A percentile compares a stretch with the other conserved stretches of the same genome.
phyloP scores from a whole-genome alignment of 2,329 filamentous ascomycete genomes.

The Rachicladosporium sp. region DNA sequence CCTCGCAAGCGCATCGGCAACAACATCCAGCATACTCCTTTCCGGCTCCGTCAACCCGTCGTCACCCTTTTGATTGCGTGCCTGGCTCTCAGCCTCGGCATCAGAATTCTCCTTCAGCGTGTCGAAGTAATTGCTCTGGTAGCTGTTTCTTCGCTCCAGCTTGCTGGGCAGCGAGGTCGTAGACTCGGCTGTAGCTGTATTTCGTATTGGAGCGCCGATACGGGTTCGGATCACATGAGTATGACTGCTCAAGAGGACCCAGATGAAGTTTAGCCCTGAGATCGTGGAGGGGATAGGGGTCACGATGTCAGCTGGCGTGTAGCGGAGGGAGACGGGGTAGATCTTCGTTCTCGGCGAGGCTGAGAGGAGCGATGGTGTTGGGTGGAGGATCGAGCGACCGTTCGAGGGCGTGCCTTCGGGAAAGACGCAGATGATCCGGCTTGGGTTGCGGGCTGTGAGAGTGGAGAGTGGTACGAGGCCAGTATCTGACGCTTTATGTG shows the following conservation, averaged over 20 bases:
- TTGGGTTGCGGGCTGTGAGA: slow-evolving; percentile 56
- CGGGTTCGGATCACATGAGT: slow-evolving; percentile 85
- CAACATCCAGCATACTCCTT: slow-evolving; percentile 58
- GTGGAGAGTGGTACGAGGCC: slow-evolving; percentile 24
- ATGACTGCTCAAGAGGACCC: slow-evolving; percentile 71
- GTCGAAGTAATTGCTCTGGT: slow-evolving; percentile 36
- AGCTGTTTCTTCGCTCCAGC: slow-evolving; percentile 17
- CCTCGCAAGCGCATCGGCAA: slow-evolving; percentile 77
- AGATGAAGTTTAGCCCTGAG: slow-evolving; percentile 61
- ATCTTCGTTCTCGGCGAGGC: slow-evolving; percentile 58
- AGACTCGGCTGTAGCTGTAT: slow-evolving; percentile 15
- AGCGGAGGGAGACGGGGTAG: slow-evolving; percentile 82
- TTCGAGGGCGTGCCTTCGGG: slow-evolving; percentile 93
- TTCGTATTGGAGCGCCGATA: slow-evolving; percentile 57
- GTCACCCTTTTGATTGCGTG: slow-evolving; percentile 20
- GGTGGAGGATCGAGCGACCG: slow-evolving; percentile 74
- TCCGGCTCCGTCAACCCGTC: slow-evolving; percentile 41
- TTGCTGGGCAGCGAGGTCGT: slow-evolving; percentile 11
- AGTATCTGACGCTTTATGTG: slow-evolving; percentile 14
- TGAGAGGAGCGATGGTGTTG: slow-evolving; percentile 64
- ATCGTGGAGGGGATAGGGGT: slow-evolving; percentile 63
- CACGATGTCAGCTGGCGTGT: slow-evolving; percentile 78
- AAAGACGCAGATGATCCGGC: slow-evolving; percentile 71
- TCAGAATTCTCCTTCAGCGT: slow-evolving; percentile 17
- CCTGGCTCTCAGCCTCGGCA: slow-evolving; percentile 11